A percentile compares a stretch with the other conserved stretches of the same genome.
Evolutionary conservation across 208 protist genomes (phyloP).

Genomic region (Novymonas esmeraldas): DNA sequence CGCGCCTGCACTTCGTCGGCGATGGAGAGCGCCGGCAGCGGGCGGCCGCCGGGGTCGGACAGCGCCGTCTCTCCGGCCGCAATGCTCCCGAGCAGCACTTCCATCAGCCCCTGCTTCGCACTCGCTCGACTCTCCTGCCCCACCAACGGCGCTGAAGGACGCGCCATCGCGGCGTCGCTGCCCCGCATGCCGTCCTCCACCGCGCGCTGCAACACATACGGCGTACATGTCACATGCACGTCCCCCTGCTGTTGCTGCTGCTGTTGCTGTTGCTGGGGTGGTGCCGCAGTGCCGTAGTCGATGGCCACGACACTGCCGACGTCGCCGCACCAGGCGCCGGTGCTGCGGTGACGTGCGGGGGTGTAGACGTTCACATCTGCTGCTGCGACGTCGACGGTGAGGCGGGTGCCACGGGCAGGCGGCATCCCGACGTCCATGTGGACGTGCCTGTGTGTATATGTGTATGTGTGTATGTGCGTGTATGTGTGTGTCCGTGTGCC

Average conservation of each 20-base stretch:
- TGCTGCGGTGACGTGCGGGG: constrained; percentile 27
- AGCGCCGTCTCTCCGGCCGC: constrained; percentile 8
- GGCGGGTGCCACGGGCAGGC: too few relatives aligned
- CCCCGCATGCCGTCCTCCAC: constrained; percentile 16
- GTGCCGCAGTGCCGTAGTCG: constrained; percentile 16
- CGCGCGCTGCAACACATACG: constrained; percentile 20
- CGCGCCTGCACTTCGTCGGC: constrained; percentile 35
- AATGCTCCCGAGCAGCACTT: constrained; percentile 35
- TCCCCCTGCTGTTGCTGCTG: constrained; percentile 1
- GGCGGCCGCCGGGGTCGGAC: constrained; percentile 19
- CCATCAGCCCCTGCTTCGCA: constrained; percentile 51
- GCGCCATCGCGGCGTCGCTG: constrained; percentile 6
- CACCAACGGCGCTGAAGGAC: constrained; percentile 1
- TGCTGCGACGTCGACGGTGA: background rate
- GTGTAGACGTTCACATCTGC: constrained; percentile 32
- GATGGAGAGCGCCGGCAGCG: constrained; percentile 18
- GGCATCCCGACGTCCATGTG: background rate
- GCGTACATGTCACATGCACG: constrained; percentile 6
- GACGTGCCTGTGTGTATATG: background rate
- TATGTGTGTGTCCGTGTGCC: background rate
- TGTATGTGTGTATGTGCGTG: background rate
- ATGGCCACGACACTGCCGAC: constrained; percentile 12
- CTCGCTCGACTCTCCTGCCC: constrained; percentile 19
- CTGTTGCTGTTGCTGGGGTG: too few relatives aligned
- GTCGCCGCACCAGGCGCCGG: constrained; percentile 7